These are phyloP conservation scores for Monilinia laxa DNA, from an alignment of 2,329 filamentous ascomycete species.

Conservation along the genomic window DNA sequence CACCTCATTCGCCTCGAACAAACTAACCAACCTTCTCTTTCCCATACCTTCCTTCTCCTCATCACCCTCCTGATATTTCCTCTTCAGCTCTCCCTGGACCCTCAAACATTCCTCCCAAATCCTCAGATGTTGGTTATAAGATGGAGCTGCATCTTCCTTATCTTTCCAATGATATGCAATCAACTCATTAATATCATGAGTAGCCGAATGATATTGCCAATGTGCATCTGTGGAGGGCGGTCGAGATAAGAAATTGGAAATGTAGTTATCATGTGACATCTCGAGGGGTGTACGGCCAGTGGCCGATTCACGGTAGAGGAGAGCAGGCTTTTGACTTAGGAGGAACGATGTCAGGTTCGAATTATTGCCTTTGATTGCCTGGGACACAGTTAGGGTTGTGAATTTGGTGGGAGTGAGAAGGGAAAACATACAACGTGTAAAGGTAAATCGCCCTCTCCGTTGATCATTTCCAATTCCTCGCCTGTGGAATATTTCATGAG, in stretches of 20 bases:
- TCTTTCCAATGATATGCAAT: neutral
- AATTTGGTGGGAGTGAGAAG: slow-evolving; percentile 35
- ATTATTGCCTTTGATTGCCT: slow-evolving; percentile 36
- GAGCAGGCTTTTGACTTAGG: slow-evolving; percentile 31
- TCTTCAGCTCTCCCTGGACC: slow-evolving; percentile 14
- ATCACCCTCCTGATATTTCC: slow-evolving; percentile 26
- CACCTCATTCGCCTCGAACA: slow-evolving; percentile 62
- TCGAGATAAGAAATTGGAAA: slow-evolving; percentile 39
- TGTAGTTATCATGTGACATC: slow-evolving; percentile 57
- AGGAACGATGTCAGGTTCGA: slow-evolving; percentile 31
- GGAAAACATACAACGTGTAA: slow-evolving; percentile 55
- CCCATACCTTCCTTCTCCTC: slow-evolving; percentile 32
- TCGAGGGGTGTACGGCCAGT: slow-evolving; percentile 73
- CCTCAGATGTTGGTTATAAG: neutral
- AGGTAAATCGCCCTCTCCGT: slow-evolving; percentile 63
- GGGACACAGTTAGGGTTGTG: slow-evolving; percentile 42
- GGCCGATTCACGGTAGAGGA: slow-evolving; percentile 71
- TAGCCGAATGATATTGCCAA: slow-evolving; percentile 29
- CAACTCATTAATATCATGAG: neutral
- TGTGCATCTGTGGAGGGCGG: slow-evolving; percentile 31
- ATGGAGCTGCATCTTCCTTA: neutral
- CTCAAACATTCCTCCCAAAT: slow-evolving; percentile 23
- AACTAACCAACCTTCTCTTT: slow-evolving; percentile 54
- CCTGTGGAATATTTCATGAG: slow-evolving; percentile 58
- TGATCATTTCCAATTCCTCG: slow-evolving; percentile 56